Percentiles rank a stretch among this genome's conserved stretches.
These are phyloP conservation scores for Aspergillus eucalypticola DNA, from an alignment of 2,329 filamentous ascomycete species.

Conservation along the genomic window DNA sequence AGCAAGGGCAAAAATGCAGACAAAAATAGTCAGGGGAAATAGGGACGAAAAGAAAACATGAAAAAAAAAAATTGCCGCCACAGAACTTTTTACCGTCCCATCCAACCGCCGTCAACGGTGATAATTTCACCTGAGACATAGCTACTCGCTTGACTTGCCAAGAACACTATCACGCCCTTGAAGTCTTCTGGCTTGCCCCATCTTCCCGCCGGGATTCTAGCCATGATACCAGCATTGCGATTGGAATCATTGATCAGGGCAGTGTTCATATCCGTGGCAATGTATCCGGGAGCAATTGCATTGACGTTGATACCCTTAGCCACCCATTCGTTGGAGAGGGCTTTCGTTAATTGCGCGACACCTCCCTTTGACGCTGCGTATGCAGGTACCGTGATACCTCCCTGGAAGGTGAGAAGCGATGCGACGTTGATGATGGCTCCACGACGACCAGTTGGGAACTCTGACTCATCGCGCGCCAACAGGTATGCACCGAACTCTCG, in stretches of 20 bases:
- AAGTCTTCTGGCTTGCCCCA: constrained; percentile 87
- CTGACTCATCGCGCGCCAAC: constrained; percentile 29
- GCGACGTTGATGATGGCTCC: constrained; percentile 76
- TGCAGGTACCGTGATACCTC: constrained; percentile 82
- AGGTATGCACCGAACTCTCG: constrained; percentile 40
- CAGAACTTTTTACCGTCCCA: constrained; percentile 65
- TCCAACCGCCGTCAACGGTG: constrained; percentile 88
- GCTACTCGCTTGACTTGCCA: constrained; percentile 70
- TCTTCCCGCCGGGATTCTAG: constrained; percentile 76
- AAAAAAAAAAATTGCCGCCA: not conserved
- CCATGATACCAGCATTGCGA: constrained; percentile 70
- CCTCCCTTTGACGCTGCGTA: constrained; percentile 86
- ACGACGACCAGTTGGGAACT: constrained; percentile 31
- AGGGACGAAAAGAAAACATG: not conserved
- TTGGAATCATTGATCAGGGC: constrained; percentile 72
- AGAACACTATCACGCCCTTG: constrained; percentile 74
- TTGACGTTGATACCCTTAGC: constrained; percentile 79
- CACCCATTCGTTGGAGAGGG: constrained; percentile 83
- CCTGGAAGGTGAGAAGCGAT: constrained; percentile 78
- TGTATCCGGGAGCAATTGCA: constrained; percentile 85
- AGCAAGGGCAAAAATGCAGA: not conserved
- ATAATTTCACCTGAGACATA: constrained; percentile 82
- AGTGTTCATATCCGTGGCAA: constrained; percentile 87
- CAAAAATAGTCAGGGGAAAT: not conserved
- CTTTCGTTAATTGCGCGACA: constrained; percentile 81